Evolutionary conservation across 192 early-diverging fungal genomes (phyloP).

Genomic region (Bifiguratus adelaidae): DNA sequence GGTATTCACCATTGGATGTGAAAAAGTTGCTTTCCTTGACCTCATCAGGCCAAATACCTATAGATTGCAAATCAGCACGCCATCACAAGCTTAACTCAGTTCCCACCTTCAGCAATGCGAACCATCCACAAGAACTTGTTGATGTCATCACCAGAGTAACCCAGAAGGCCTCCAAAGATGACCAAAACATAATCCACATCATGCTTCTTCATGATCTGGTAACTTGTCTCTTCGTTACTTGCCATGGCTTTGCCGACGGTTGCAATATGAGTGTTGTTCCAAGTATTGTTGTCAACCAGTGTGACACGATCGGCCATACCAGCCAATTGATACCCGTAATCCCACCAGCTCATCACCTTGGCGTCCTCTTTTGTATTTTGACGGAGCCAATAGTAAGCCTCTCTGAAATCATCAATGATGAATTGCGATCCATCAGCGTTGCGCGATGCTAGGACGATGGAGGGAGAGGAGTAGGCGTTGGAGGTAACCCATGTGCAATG

Average conservation of each 20-base stretch:
- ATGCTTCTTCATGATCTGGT: slow-evolving; percentile 79
- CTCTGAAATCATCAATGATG: slow-evolving; percentile 99
- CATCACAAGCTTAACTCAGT: background rate
- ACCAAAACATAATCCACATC: slow-evolving; percentile 98
- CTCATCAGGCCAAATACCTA: slow-evolving; percentile 87
- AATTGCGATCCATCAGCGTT: slow-evolving; percentile 79
- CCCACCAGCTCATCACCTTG: slow-evolving; percentile 99
- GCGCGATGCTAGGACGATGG: slow-evolving; percentile 89
- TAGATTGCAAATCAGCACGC: background rate
- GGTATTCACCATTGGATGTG: slow-evolving; percentile 81
- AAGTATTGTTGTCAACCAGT: slow-evolving; percentile 99
- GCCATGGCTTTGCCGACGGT: slow-evolving; percentile 92
- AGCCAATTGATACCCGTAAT: slow-evolving; percentile 99
- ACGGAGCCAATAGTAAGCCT: slow-evolving; percentile 99
- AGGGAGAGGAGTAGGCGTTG: slow-evolving; percentile 96
- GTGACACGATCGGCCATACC: slow-evolving; percentile 97
- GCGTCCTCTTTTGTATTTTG: slow-evolving; percentile 90
- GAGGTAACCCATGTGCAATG: slow-evolving; percentile 99
- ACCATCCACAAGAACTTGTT: slow-evolving; percentile 99
- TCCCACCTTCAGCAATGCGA: slow-evolving; percentile 82
- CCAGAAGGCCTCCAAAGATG: slow-evolving; percentile 92
- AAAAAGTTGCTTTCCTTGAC: slow-evolving; percentile 85
- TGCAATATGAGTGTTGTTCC: slow-evolving; percentile 99
- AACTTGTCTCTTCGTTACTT: slow-evolving; percentile 82
- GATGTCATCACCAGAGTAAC: slow-evolving; percentile 99